A percentile compares a stretch with the other conserved stretches of the same genome.
These are phyloP conservation scores for Nothophaeocryptopus gaeumannii DNA, from an alignment of 2,329 filamentous ascomycete species.

Conservation along the genomic window DNA sequence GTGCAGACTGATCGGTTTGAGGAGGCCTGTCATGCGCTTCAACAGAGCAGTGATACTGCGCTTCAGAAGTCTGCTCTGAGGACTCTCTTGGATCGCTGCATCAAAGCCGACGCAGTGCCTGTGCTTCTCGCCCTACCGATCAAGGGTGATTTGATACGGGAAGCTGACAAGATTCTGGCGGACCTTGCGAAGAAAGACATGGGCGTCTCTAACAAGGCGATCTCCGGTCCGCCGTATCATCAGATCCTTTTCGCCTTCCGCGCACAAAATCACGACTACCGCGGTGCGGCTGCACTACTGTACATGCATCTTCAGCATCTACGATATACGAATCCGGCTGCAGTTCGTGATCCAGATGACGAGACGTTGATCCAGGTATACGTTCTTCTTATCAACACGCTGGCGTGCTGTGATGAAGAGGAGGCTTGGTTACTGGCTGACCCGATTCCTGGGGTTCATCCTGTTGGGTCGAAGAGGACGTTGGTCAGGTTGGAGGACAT, in stretches of 20 bases:
- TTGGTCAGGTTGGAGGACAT: slow-evolving; percentile 84
- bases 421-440: slow-evolving; percentile 76
- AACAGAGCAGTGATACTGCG: slow-evolving; percentile 67
- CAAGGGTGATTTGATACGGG: slow-evolving; percentile 65
- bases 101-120: slow-evolving; percentile 30
- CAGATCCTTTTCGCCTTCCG: slow-evolving; percentile 91
- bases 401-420: slow-evolving; percentile 78
- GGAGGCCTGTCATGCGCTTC: slow-evolving; percentile 75
- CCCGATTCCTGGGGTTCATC: slow-evolving; percentile 43
- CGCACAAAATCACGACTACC: slow-evolving; percentile 78
- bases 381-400: slow-evolving; percentile 85
- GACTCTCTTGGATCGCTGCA: slow-evolving; percentile 55
- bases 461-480: slow-evolving; percentile 56
- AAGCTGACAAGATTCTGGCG: slow-evolving; percentile 75
- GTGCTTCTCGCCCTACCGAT: slow-evolving; percentile 71
- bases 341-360: slow-evolving; percentile 44
- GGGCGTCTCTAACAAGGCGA: slow-evolving; percentile 47
- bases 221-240: slow-evolving; percentile 64
- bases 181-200: slow-evolving; percentile 67
- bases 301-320: slow-evolving; percentile 57
- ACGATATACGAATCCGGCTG: slow-evolving; percentile 20
- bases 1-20: slow-evolving; percentile 77
- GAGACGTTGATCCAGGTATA: slow-evolving; percentile 68
- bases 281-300: slow-evolving; percentile 64
- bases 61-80: slow-evolving; percentile 66